Conservation (phyloP, 2,329 filamentous ascomycete species). For the Tolypocladium amazonense region DNA sequence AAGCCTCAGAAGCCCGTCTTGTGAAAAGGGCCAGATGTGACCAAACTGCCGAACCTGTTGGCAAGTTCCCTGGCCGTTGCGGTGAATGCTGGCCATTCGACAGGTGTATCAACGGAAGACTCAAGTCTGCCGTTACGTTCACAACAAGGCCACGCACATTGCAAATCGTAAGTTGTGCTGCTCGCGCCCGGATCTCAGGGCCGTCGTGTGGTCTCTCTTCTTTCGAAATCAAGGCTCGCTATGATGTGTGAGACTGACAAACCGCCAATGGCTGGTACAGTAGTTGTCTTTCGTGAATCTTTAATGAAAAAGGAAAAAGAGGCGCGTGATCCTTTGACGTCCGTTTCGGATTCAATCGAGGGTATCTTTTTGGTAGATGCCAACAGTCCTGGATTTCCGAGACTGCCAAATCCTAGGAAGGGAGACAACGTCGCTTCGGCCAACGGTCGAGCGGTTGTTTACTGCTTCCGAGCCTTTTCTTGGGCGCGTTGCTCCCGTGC, state of each 20-base stretch:
- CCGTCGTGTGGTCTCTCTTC: background rate
- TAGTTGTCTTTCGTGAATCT: background rate
- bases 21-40: background rate
- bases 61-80: background rate
- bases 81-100: too few relatives aligned
- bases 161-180: background rate
- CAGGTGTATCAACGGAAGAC: background rate
- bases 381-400: background rate
- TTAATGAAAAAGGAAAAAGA: background rate
- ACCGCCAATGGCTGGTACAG: background rate
- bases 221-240: background rate
- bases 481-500: conserved; percentile 77
- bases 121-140: background rate
- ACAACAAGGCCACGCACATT: background rate
- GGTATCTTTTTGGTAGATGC: background rate
- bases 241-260: background rate
- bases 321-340: background rate
- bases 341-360: background rate
- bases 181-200: background rate
- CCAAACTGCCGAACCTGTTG: background rate
- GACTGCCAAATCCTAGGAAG: background rate
- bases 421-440: background rate
- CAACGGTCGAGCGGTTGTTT: conserved; percentile 3
- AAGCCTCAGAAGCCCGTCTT: background rate
- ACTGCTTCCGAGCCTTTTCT: conserved; percentile 63